phyloP scores from a whole-genome alignment of 139 green algal species.

The Haematococcus lacustris region DNA sequence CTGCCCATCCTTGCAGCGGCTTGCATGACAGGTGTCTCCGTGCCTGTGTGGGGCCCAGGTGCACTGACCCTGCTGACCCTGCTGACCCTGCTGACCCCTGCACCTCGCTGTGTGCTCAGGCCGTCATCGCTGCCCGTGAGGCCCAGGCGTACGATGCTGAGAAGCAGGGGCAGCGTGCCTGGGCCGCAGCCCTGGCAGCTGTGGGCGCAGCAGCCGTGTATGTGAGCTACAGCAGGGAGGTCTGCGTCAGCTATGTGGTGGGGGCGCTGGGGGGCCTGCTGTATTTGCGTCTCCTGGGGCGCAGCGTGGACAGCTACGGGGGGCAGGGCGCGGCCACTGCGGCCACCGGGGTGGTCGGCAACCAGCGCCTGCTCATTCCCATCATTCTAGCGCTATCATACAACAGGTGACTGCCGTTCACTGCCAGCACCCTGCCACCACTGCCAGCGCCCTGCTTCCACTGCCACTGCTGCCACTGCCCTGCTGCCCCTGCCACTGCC shows the following conservation, averaged over 20 bases:
- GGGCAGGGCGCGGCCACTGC: conserved; percentile 7
- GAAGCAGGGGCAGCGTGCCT: conserved; percentile 42
- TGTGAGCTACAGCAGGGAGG: conserved; percentile 52
- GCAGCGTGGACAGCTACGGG: conserved; percentile 66
- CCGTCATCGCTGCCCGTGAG: conserved; percentile 20
- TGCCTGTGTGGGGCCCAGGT: no score
- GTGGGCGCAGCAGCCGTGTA: conserved; percentile 37
- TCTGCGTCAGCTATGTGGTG: conserved; percentile 67
- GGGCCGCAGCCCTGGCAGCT: conserved; percentile 38
- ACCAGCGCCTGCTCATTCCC: conserved; percentile 82
- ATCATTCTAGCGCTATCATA: conserved; percentile 74
- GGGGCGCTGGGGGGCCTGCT: conserved; percentile 69
- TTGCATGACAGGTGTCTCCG: no score
- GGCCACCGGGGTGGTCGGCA: conserved; percentile 40
- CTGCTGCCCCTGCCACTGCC: no score
- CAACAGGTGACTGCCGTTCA: conserved; percentile 83
- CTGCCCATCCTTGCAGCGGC: no score
- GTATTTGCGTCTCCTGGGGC: conserved; percentile 82
- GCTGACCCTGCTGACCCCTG: no score
- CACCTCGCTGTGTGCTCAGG: background rate
- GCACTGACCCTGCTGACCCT: no score
- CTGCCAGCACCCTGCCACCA: no score
- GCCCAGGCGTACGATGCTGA: conserved; percentile 49
- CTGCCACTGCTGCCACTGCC: no score
- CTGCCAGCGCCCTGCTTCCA: no score